Conservation (phyloP, 805 yeast genomes). For the Wilhelminamyces savonicus region DNA sequence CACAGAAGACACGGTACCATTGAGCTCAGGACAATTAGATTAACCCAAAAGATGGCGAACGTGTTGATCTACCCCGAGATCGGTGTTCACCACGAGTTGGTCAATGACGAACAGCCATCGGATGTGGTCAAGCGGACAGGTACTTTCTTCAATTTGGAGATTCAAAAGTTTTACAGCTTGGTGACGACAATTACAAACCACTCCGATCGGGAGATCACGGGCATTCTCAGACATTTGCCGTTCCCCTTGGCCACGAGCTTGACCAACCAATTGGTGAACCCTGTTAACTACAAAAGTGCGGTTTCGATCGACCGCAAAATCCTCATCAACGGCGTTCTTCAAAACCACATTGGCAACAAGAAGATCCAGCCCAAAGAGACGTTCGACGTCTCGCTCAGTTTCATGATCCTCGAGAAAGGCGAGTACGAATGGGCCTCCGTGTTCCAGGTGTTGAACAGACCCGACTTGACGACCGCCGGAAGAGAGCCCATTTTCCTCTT, state of each 20-base stretch:
- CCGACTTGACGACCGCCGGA: slow-evolving; percentile 13
- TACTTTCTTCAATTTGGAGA: slow-evolving; percentile 3
- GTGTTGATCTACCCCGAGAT: slow-evolving; percentile 46
- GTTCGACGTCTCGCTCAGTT: slow-evolving; percentile 42
- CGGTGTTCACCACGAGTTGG: slow-evolving; percentile 30
- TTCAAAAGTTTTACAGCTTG: slow-evolving; percentile 50
- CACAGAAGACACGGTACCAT: slow-evolving; percentile 44
- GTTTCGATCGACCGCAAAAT: slow-evolving; percentile 46
- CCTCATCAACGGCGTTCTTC: slow-evolving; percentile 68
- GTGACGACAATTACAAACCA: slow-evolving; percentile 46
- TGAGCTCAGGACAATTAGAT: slow-evolving; percentile 60
- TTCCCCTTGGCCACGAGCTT: slow-evolving; percentile 12
- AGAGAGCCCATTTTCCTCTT: slow-evolving; percentile 29
- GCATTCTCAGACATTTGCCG: slow-evolving; percentile 60
- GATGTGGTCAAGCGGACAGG: slow-evolving; percentile 18
- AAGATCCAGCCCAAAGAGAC: slow-evolving; percentile 38
- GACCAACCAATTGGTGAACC: slow-evolving; percentile 17
- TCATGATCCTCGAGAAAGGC: slow-evolving; percentile 68
- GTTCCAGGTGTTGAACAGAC: slow-evolving; percentile 19
- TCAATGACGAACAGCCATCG: slow-evolving; percentile 19
- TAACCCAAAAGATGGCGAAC: slow-evolving; percentile 55
- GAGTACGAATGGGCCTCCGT: slow-evolving; percentile 70
- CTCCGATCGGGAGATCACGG: slow-evolving; percentile 35
- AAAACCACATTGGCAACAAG: slow-evolving; percentile 39
- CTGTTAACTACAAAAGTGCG: slow-evolving; percentile 8